phyloP scores from a whole-genome alignment of 106 monocot species.

The Iris macrosiphon region DNA sequence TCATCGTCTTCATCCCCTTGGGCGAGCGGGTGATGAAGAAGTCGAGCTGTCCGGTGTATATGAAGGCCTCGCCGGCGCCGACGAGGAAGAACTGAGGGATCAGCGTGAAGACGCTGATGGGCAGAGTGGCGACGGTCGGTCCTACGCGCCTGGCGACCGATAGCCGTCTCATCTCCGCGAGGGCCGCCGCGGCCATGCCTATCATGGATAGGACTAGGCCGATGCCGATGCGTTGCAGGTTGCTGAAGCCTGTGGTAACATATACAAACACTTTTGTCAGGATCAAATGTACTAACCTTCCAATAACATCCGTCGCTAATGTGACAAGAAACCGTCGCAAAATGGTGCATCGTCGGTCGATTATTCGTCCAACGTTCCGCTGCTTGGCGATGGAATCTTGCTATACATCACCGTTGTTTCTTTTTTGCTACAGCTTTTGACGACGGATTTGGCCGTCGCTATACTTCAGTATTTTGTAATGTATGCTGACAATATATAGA shows the following conservation, averaged over 20 bases:
- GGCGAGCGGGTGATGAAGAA: constrained; percentile 85
- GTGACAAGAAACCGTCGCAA: too few relatives aligned
- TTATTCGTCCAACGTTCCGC: too few relatives aligned
- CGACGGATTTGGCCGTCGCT: too few relatives aligned
- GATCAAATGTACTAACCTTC: too few relatives aligned
- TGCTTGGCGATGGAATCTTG: too few relatives aligned
- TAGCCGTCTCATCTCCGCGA: constrained; percentile 41
- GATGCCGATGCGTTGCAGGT: constrained; percentile 51
- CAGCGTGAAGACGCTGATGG: constrained; percentile 65
- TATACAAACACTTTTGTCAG: neutral
- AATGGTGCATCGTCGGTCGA: too few relatives aligned
- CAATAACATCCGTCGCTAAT: too few relatives aligned
- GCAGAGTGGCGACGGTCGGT: constrained; percentile 11
- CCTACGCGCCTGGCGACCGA: constrained; percentile 13
- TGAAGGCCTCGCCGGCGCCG: constrained; percentile 84
- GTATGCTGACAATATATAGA: too few relatives aligned
- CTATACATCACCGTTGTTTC: too few relatives aligned
- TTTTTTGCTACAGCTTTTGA: too few relatives aligned
- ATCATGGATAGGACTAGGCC: constrained; percentile 41
- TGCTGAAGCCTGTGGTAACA: constrained; percentile 33
- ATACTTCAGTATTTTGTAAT: too few relatives aligned
- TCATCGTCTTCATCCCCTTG: constrained; percentile 90
- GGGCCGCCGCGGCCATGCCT: constrained; percentile 52
- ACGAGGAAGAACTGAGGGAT: constrained; percentile 87
- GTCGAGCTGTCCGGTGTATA: constrained; percentile 88